These are phyloP conservation scores for Pyrus hybrid DNA, from an alignment of 331 rosid genomes.

Conservation along the genomic window DNA sequence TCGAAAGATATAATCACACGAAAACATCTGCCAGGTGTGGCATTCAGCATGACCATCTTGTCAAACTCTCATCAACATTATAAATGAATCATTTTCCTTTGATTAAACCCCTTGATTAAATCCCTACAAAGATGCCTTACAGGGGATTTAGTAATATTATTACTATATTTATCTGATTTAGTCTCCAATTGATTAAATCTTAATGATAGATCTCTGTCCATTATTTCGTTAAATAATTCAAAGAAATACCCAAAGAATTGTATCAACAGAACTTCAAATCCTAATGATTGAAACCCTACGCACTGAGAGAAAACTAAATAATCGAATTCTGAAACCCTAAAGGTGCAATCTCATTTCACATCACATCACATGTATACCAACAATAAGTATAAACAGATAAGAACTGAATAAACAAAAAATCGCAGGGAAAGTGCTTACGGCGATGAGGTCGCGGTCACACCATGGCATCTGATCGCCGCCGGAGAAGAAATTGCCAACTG, in stretches of 20 bases:
- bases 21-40: neutral
- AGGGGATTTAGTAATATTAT: neutral
- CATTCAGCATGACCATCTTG: neutral
- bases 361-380: neutral
- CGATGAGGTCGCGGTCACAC: slow-evolving; percentile 77
- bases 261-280: neutral
- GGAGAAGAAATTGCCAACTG: slow-evolving; percentile 34
- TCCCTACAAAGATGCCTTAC: neutral
- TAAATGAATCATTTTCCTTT: neutral
- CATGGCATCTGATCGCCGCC: slow-evolving; percentile 88
- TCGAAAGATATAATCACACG: neutral
- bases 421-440: slow-evolving; percentile 22
- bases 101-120: neutral
- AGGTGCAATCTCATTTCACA: neutral
- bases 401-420: neutral
- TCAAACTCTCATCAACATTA: neutral
- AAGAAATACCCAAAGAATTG: neutral
- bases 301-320: neutral
- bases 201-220: neutral
- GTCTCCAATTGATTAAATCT: neutral
- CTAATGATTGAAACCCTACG: neutral
- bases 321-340: neutral
- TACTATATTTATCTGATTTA: neutral
- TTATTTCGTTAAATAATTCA: neutral
- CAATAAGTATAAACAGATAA: neutral